Conservation (phyloP, 139 green algal species). For the Desmodesmus armatus region DNA sequence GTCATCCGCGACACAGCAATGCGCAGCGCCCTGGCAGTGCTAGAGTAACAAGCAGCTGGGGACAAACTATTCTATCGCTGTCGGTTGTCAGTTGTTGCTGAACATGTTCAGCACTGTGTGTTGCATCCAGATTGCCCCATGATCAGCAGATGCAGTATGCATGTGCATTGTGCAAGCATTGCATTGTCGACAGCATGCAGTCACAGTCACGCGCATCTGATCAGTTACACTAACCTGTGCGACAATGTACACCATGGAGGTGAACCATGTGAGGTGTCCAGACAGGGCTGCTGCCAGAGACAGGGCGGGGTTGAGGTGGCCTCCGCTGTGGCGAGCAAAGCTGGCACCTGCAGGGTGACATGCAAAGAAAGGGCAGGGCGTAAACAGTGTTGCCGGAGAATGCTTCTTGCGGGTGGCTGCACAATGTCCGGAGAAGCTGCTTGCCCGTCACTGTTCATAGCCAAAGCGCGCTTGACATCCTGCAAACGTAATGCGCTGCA, state of each 20-base stretch:
- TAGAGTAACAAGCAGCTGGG: not conserved
- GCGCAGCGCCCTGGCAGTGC: too few relatives aligned
- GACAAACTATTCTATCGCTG: not conserved
- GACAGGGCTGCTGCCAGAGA: conserved; percentile 50
- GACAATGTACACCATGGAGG: conserved; percentile 49
- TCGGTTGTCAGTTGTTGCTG: not conserved
- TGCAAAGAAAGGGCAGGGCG: not conserved
- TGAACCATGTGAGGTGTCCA: conserved; percentile 53
- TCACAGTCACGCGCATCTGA: not conserved
- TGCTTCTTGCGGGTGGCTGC: not conserved
- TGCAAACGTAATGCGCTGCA: not conserved
- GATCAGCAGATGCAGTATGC: not conserved
- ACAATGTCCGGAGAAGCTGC: not conserved
- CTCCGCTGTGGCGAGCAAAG: conserved; percentile 40
- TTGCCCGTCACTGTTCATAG: not conserved
- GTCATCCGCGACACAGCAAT: too few relatives aligned
- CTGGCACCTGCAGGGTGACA: conserved; percentile 36
- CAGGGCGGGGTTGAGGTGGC: conserved; percentile 65
- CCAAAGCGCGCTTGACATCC: not conserved
- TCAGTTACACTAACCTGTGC: conserved; percentile 39
- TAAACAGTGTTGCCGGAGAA: not conserved
- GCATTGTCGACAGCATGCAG: not conserved
- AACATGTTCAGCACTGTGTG: not conserved
- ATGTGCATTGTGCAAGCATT: not conserved
- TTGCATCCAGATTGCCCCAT: not conserved